phyloP scores from a whole-genome alignment of 257 asterid species.

The Solanum lycopersicoides region DNA sequence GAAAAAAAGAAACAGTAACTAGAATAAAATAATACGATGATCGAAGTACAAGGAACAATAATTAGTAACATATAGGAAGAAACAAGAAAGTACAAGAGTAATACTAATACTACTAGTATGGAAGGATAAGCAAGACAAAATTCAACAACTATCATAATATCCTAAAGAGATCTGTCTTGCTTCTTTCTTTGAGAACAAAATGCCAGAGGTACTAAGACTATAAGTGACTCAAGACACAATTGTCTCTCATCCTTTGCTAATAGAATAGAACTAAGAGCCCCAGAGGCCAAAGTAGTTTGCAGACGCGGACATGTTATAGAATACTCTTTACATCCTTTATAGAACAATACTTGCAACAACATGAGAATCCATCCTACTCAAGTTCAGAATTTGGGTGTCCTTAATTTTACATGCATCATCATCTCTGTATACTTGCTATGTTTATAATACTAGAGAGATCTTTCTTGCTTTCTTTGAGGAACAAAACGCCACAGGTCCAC shows the following conservation, averaged over 20 bases:
- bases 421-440: background rate
- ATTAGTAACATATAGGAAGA: background rate
- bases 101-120: background rate
- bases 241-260: background rate
- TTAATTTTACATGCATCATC: background rate
- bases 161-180: background rate
- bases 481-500: slow-evolving; percentile 98
- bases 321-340: background rate
- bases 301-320: background rate
- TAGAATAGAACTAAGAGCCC: background rate
- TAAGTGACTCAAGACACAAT: background rate
- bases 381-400: background rate
- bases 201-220: slow-evolving; percentile 45
- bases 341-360: background rate
- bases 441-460: background rate
- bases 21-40: background rate
- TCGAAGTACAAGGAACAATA: background rate
- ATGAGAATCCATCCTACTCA: background rate
- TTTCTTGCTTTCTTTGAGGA: slow-evolving; percentile 25
- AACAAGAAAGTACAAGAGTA: background rate
- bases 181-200: slow-evolving; percentile 38
- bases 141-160: background rate
- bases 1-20: background rate
- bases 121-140: background rate
- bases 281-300: background rate